Evolutionary conservation across 768 basidiomycete genomes (phyloP).

Genomic region (Termitomyces sp.): DNA sequence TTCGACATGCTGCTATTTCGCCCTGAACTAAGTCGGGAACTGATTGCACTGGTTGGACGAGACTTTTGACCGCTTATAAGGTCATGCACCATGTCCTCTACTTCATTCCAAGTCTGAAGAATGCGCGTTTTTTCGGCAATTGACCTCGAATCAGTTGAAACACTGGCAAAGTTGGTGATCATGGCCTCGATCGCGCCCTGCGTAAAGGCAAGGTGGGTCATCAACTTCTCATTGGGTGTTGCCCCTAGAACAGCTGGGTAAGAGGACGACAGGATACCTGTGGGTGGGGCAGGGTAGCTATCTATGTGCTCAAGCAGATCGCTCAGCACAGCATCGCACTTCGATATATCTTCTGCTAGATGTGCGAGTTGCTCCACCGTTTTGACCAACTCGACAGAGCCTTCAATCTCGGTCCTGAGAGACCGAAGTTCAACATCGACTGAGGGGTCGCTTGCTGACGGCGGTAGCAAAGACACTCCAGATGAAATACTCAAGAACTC

Average conservation of each 20-base stretch:
- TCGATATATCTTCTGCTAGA: constrained; percentile 42
- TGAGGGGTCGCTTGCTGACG: constrained; percentile 30
- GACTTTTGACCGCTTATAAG: constrained; percentile 56
- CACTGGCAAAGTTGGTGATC: constrained; percentile 30
- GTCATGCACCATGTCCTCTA: constrained; percentile 78
- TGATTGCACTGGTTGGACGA: constrained; percentile 58
- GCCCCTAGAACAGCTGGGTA: constrained; percentile 35
- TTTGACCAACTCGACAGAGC: constrained; percentile 41
- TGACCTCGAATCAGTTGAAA: constrained; percentile 59
- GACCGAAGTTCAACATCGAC: constrained; percentile 59
- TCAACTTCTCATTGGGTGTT: constrained; percentile 65
- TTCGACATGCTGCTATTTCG: constrained; percentile 51
- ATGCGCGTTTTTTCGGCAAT: constrained; percentile 58
- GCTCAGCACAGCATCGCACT: constrained; percentile 74
- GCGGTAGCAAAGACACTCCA: constrained; percentile 45
- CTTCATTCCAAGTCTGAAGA: constrained; percentile 74
- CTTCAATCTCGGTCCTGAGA: constrained; percentile 53
- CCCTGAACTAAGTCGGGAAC: constrained; percentile 55
- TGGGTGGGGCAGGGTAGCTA: constrained; percentile 65
- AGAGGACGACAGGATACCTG: constrained; percentile 44
- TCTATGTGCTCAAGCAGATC: constrained; percentile 85
- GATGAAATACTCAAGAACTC: constrained; percentile 40
- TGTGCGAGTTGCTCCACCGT: constrained; percentile 50
- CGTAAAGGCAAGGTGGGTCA: constrained; percentile 61
- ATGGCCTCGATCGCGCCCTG: constrained; percentile 44